Conservation (phyloP, 2,329 filamentous ascomycete species). For the Fusarium veterinarium region DNA sequence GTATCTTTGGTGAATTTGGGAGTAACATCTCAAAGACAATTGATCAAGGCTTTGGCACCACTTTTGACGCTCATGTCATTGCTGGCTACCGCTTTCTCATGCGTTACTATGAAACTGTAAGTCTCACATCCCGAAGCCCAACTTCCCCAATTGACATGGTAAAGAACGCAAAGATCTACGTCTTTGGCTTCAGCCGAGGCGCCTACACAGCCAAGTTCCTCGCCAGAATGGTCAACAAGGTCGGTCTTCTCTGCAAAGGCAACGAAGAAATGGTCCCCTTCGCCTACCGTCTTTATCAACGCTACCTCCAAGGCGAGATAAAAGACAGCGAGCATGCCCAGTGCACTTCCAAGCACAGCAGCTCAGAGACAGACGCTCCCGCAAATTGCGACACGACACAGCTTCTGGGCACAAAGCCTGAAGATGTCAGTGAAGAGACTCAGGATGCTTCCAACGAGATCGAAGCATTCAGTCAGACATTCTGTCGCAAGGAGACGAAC, state of each 20-base stretch:
- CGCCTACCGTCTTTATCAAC: constrained; percentile 58
- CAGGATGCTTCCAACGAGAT: constrained; percentile 51
- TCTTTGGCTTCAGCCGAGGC: constrained; percentile 65
- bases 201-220: constrained; percentile 66
- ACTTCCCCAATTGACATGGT: accelerated
- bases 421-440: constrained; percentile 41
- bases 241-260: constrained; percentile 62
- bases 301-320: constrained; percentile 54
- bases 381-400: neutral
- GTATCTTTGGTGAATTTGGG: constrained; percentile 47
- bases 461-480: constrained; percentile 59
- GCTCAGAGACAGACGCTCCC: neutral
- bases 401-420: constrained; percentile 36
- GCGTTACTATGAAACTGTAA: constrained; percentile 61
- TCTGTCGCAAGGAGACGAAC: constrained; percentile 55
- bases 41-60: constrained; percentile 58
- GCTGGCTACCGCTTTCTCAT: constrained; percentile 66
- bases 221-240: constrained; percentile 61
- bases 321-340: constrained; percentile 46
- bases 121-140: neutral
- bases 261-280: constrained; percentile 67
- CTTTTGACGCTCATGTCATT: constrained; percentile 64
- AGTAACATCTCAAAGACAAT: constrained; percentile 54
- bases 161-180: constrained; percentile 62
- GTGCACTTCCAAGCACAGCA: constrained; percentile 2